These are phyloP conservation scores for Monosporascus sp. DNA, from an alignment of 2,329 filamentous ascomycete genomes.

Conservation along the genomic window DNA sequence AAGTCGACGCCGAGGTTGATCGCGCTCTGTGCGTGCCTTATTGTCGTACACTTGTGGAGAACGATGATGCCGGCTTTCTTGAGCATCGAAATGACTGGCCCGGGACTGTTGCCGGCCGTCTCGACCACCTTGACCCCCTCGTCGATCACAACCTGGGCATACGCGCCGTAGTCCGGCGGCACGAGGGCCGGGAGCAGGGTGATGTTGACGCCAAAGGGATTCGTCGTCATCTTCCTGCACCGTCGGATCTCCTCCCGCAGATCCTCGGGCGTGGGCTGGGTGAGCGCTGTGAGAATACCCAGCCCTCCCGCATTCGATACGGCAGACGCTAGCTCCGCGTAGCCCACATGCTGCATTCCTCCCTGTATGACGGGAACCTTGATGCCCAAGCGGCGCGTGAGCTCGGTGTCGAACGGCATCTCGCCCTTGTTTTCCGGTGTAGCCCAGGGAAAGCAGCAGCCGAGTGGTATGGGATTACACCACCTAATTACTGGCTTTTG, in stretches of 20 bases:
- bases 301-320: slow-evolving; percentile 79
- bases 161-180: slow-evolving; percentile 87
- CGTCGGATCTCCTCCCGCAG: slow-evolving; percentile 88
- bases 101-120: slow-evolving; percentile 83
- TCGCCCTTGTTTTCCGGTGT: slow-evolving; percentile 9
- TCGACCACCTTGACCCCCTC: slow-evolving; percentile 90
- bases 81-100: slow-evolving; percentile 81
- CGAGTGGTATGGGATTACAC: too few species aligned
- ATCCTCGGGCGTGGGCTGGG: slow-evolving; percentile 86
- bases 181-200: slow-evolving; percentile 87
- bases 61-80: slow-evolving; percentile 75
- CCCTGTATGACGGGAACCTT: slow-evolving; percentile 72
- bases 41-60: slow-evolving; percentile 96
- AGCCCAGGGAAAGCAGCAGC: too few species aligned
- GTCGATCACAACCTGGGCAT: slow-evolving; percentile 87
- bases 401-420: slow-evolving; percentile 54
- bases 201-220: slow-evolving; percentile 89
- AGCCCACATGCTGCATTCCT: slow-evolving; percentile 83
- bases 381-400: slow-evolving; percentile 54
- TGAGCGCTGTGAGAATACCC: slow-evolving; percentile 80
- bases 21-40: slow-evolving; percentile 85
- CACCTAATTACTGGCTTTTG: too few species aligned
- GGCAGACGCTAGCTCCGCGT: slow-evolving; percentile 70
- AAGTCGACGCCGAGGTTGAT: slow-evolving; percentile 96
- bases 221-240: slow-evolving; percentile 72